phyloP scores from a whole-genome alignment of 192 early-diverging fungal species.

The Gryganskiella cystojenkinii region DNA sequence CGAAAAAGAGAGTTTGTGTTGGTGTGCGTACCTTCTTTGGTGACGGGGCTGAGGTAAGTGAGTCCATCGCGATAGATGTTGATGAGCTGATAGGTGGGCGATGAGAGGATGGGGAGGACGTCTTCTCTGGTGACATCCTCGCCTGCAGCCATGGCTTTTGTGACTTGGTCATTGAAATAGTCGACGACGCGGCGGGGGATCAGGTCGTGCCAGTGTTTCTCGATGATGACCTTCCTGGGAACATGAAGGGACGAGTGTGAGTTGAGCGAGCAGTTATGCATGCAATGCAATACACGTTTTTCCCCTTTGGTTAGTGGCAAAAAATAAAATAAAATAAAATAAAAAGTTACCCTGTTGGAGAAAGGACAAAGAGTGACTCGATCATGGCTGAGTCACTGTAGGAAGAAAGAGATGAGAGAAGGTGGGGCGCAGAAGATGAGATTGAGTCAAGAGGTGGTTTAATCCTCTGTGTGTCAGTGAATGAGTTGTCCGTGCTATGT shows the following conservation, averaged over 20 bases:
- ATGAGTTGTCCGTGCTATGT: too few species aligned
- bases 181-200: constrained; percentile 71
- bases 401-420: too few species aligned
- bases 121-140: constrained; percentile 63
- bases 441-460: too few species aligned
- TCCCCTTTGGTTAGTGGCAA: not conserved
- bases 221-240: constrained; percentile 82
- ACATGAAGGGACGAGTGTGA: not conserved
- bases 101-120: constrained; percentile 71
- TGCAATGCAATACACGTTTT: not conserved
- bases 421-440: too few species aligned
- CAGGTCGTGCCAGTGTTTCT: constrained; percentile 87
- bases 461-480: too few species aligned
- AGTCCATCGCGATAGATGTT: constrained; percentile 76
- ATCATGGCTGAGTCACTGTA: constrained; percentile 21
- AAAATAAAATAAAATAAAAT: not conserved
- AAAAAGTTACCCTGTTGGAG: constrained; percentile 40
- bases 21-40: constrained; percentile 82
- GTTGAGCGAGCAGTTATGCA: not conserved
- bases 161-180: constrained; percentile 70
- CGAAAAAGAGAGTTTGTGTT: too few species aligned
- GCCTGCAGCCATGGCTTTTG: constrained; percentile 62
- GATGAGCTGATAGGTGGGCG: constrained; percentile 71
- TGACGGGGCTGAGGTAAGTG: constrained; percentile 80
- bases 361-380: constrained; percentile 50